Base-by-base conservation (phyloP, 371 early-diverging fungal species). In the Dichotomocladium elegans region DNA sequence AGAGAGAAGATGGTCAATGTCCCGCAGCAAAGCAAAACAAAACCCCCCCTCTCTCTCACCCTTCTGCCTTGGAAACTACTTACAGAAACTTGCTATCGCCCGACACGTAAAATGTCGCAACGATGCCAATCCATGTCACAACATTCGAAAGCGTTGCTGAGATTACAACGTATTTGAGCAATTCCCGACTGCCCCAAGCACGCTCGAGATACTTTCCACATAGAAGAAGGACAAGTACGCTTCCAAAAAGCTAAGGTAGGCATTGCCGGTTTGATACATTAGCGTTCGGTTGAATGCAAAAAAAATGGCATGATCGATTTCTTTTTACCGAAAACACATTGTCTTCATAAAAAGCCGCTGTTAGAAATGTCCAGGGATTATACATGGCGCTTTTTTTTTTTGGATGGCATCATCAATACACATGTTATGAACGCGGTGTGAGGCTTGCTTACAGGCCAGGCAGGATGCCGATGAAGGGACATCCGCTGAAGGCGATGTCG, bases 181-280 rank as follows among this genome's bases (percentile, higher is more conserved):
- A 63, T 52, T 88, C 89, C 45, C 70, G 80, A 17, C 82, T 73
- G 8, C 89, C 89, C 90, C 90, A 92, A 42, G 75, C 79, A 10
- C 82, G 76, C 64, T 89, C 92, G 60, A 92, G 75, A 55, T 89
- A 89, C 58, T 82, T 85, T 41, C 89, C 89, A 61, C 79, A 72
- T 10, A 82, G 67, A 21, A 83, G 53, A 7, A 87, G 53, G 3
- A 79, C 59, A 0, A 72, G 56, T 3, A 70, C 49, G 54, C 77
- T 81, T 34, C 64, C 60, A 19, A 68, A 35, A 24, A 82, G 72
- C 85, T 85, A 68, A 9, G 17, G 40, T 15, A 37, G 21, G 49
- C n/a, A n/a, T n/a, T 11, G 1, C 5, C 7, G 37, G 3, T 4
- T n/a, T 37, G 3, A 15, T 35, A 2, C 35, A n/a, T n/a, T n/a